Conservation (phyloP, 2,329 filamentous ascomycete species). For the Aspergillus jensenii region DNA sequence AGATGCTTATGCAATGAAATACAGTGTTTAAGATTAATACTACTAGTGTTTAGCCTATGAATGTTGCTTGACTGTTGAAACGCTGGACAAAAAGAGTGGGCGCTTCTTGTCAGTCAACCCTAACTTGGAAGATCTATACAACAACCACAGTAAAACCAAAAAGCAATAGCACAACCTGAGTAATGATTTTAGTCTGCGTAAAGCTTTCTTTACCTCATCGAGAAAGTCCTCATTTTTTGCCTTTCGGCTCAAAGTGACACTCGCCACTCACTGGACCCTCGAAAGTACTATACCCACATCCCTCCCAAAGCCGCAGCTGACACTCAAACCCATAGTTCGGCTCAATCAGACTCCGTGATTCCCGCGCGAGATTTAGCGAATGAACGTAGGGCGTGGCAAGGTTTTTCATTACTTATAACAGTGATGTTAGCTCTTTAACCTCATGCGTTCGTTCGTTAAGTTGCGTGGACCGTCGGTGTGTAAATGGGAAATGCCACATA, state of each 20-base stretch:
- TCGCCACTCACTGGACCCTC: background rate
- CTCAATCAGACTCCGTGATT: background rate
- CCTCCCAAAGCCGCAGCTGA: conserved; percentile 3
- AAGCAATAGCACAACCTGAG: background rate
- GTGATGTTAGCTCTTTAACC: background rate
- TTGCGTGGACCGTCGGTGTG: no score
- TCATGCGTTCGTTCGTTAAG: background rate
- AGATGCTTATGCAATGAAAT: no score
- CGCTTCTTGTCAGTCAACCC: background rate
- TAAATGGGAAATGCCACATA: background rate
- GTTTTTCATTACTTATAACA: background rate
- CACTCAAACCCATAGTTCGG: conserved; percentile 9
- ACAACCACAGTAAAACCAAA: background rate
- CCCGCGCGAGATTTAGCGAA: background rate
- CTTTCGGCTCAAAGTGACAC: background rate
- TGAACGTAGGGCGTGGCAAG: background rate
- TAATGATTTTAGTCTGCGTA: background rate
- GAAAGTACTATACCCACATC: background rate
- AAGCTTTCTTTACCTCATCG: background rate
- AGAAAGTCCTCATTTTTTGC: background rate
- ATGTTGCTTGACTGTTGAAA: no score
- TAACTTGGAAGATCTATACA: background rate
- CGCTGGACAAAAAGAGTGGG: no score
- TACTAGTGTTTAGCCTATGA: no score
- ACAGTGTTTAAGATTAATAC: no score